phyloP scores from a whole-genome alignment of 1,284 basidiomycete species.

The Austroboletus niveus region DNA sequence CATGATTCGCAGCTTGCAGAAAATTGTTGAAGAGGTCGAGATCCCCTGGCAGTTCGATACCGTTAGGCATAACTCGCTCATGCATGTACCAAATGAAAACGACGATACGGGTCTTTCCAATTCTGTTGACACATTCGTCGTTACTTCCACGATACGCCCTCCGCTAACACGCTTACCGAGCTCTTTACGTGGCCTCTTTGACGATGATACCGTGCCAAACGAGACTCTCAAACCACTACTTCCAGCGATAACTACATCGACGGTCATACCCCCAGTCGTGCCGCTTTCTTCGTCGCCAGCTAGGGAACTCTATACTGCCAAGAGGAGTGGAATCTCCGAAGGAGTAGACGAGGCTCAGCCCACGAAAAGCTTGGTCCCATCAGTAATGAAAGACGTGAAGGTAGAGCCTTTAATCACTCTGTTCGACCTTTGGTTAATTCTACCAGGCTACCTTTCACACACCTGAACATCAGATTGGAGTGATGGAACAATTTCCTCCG shows the following conservation, averaged over 20 bases:
- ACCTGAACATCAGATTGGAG: constrained; percentile 66
- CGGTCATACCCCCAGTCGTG: constrained; percentile 25
- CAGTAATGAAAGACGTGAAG: constrained; percentile 73
- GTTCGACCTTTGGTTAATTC: constrained; percentile 2
- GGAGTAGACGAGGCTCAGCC: constrained; percentile 36
- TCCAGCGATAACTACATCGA: constrained; percentile 30
- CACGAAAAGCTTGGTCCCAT: constrained; percentile 41
- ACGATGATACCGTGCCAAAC: constrained; percentile 43
- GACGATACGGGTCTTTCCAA: constrained; percentile 19
- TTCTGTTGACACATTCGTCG: constrained; percentile 28
- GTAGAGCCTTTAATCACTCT: constrained; percentile 33
- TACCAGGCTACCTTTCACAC: constrained; percentile 60
- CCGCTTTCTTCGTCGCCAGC: constrained; percentile 30
- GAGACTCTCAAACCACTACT: constrained; percentile 44
- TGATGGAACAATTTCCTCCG: constrained; percentile 72
- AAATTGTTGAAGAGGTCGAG: constrained; percentile 40
- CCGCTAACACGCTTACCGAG: constrained; percentile 55
- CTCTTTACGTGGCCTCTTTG: constrained; percentile 69
- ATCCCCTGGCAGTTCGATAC: constrained; percentile 79
- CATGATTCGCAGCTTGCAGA: constrained; percentile 32
- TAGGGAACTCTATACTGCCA: constrained; percentile 20
- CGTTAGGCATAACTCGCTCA: constrained; percentile 45
- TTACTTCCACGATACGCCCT: constrained; percentile 48
- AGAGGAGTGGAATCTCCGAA: constrained; percentile 18
- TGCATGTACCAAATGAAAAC: constrained; percentile 19